Evolutionary conservation across 169 alveolate genomes (phyloP).

Genomic region (Babesia caballi): DNA sequence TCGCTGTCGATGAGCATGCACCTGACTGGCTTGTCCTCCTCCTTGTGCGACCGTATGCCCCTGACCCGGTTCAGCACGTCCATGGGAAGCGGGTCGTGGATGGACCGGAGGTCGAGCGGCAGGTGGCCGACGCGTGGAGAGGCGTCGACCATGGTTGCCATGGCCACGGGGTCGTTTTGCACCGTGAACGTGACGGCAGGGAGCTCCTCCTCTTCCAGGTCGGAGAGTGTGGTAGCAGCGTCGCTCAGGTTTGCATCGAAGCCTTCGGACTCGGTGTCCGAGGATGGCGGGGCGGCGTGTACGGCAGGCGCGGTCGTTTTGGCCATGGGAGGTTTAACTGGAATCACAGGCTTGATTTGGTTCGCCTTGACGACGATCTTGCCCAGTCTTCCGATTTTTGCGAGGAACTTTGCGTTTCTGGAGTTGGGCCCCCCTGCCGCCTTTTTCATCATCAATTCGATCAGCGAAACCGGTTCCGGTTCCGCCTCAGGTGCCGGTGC

Average conservation of each 20-base stretch:
- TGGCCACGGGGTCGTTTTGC: background rate
- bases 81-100: slow-evolving; percentile 55
- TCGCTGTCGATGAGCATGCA: slow-evolving; percentile 49
- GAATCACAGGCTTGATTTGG: background rate
- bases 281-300: slow-evolving; percentile 1
- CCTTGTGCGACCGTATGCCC: slow-evolving; percentile 54
- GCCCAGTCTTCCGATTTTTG: slow-evolving; percentile 53
- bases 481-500: slow-evolving; percentile 3
- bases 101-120: slow-evolving; percentile 18
- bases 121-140: background rate
- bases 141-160: slow-evolving; percentile 3
- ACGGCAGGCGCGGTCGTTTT: slow-evolving; percentile 13
- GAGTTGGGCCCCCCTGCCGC: background rate
- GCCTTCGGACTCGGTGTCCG: background rate
- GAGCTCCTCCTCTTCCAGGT: slow-evolving; percentile 10
- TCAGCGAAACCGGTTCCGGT: slow-evolving; percentile 5
- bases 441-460: slow-evolving; percentile 36
- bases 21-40: background rate
- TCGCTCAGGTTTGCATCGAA: too few species aligned
- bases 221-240: slow-evolving; percentile 12
- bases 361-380: slow-evolving; percentile 54
- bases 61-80: slow-evolving; percentile 40
- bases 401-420: slow-evolving; percentile 55
- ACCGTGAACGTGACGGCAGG: background rate
- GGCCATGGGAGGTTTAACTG: background rate